Evolutionary conservation across 2,329 filamentous ascomycete species (phyloP).

Genomic region (Shiraia bambusicola): DNA sequence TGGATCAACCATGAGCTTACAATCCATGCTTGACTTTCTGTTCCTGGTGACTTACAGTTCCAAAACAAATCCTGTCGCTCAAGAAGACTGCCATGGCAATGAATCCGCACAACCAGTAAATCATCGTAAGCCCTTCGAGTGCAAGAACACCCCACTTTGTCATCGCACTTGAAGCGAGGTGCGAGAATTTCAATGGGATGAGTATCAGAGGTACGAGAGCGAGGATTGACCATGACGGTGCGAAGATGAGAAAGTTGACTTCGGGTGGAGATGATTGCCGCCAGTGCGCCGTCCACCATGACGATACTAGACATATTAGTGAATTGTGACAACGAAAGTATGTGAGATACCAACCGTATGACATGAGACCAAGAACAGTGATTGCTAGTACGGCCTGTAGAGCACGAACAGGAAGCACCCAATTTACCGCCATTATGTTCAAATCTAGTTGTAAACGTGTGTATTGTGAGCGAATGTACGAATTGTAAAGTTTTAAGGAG

Average conservation of each 20-base stretch:
- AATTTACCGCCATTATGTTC: slow-evolving; percentile 53
- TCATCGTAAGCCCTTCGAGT: slow-evolving; percentile 70
- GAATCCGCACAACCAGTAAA: slow-evolving; percentile 90
- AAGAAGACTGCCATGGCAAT: slow-evolving; percentile 72
- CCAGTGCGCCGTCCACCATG: slow-evolving; percentile 56
- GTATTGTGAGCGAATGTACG: slow-evolving; percentile 1
- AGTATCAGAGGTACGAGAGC: slow-evolving; percentile 68
- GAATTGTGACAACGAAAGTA: neutral
- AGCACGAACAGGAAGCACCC: slow-evolving; percentile 65
- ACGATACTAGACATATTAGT: slow-evolving; percentile 53
- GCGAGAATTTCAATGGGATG: slow-evolving; percentile 60
- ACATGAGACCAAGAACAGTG: slow-evolving; percentile 73
- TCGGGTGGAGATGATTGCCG: slow-evolving; percentile 55
- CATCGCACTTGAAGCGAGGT: slow-evolving; percentile 49
- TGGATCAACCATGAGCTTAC: slow-evolving; percentile 1
- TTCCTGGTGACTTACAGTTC: slow-evolving; percentile 28
- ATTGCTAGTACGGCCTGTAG: slow-evolving; percentile 68
- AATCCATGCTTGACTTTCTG: no score
- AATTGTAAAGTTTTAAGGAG: slow-evolving; percentile 3
- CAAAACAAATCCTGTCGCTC: slow-evolving; percentile 58
- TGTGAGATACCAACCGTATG: slow-evolving; percentile 60
- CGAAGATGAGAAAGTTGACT: slow-evolving; percentile 79
- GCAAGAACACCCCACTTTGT: slow-evolving; percentile 61
- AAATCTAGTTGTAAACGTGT: neutral
- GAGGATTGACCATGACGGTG: slow-evolving; percentile 70